Evolutionary conservation across 2,329 filamentous ascomycete species (phyloP).

Genomic region (Exophiala dermatitidis): DNA sequence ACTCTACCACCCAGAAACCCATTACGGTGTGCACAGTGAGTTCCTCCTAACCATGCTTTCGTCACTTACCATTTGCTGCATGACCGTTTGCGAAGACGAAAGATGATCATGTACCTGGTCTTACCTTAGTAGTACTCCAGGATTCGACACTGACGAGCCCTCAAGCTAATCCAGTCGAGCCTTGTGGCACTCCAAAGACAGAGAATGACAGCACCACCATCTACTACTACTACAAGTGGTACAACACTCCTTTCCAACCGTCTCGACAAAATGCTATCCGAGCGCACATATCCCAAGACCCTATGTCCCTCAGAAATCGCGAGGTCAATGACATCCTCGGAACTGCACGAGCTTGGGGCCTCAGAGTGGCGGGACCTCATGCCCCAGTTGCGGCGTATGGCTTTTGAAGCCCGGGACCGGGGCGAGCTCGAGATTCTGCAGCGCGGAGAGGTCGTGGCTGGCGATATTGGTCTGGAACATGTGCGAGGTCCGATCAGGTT

Average conservation of each 20-base stretch:
- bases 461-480: constrained; percentile 31
- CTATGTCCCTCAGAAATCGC: constrained; percentile 49
- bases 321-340: constrained; percentile 37
- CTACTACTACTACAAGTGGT: background rate
- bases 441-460: constrained; percentile 35
- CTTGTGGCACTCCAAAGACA: too few relatives aligned
- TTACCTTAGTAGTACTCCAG: too few relatives aligned
- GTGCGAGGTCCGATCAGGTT: constrained; percentile 42
- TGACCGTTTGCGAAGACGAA: too few relatives aligned
- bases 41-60: too few relatives aligned
- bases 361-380: constrained; percentile 42
- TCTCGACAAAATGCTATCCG: constrained; percentile 29
- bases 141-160: too few relatives aligned
- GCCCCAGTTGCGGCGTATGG: constrained; percentile 37
- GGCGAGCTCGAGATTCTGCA: constrained; percentile 45
- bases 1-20: too few relatives aligned
- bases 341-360: constrained; percentile 33
- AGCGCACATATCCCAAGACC: constrained; percentile 42
- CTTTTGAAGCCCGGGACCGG: constrained; percentile 37
- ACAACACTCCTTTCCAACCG: constrained; percentile 5
- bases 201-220: background rate
- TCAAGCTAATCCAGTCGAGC: too few relatives aligned
- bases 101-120: too few relatives aligned
- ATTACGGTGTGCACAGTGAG: too few relatives aligned
- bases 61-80: too few relatives aligned